phyloP scores from a whole-genome alignment of 2,329 filamentous ascomycete genomes.

The Endocalyx cinctus region DNA sequence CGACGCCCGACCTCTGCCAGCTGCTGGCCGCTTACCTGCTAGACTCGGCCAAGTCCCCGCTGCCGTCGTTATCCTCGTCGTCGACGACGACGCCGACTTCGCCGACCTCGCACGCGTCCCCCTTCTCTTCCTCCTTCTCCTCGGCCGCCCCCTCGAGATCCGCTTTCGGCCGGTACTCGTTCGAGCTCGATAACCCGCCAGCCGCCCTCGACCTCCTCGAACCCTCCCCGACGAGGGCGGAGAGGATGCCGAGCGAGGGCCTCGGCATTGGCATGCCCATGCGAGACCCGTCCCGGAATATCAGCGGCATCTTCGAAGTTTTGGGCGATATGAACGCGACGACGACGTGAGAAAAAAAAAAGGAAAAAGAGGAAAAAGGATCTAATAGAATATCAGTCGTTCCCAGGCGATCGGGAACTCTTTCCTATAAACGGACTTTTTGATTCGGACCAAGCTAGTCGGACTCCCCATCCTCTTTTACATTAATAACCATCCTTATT shows the following conservation, averaged over 20 bases:
- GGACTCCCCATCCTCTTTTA: too few relatives aligned
- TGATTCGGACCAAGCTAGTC: too few relatives aligned
- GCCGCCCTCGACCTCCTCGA: slow-evolving; percentile 17
- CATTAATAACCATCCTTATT: too few relatives aligned
- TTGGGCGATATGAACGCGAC: slow-evolving; percentile 15
- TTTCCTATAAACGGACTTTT: too few relatives aligned
- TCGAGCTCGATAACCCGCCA: slow-evolving; percentile 7
- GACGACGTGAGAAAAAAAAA: too few relatives aligned
- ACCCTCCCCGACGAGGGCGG: slow-evolving; percentile 11
- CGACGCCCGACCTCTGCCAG: slow-evolving; percentile 13
- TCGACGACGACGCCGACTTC: slow-evolving; percentile 11
- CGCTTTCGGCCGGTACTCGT: too few relatives aligned
- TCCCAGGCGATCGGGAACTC: too few relatives aligned
- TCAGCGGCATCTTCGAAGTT: slow-evolving; percentile 23
- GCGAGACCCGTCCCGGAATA: slow-evolving; percentile 13
- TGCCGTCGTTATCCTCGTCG: slow-evolving; percentile 8
- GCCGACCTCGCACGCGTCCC: slow-evolving; percentile 1
- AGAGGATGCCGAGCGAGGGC: neutral
- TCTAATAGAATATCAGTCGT: too few relatives aligned
- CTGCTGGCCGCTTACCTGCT: slow-evolving; percentile 17
- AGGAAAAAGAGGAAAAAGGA: too few relatives aligned
- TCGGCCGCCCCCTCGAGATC: too few relatives aligned
- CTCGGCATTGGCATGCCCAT: slow-evolving; percentile 4
- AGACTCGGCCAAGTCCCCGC: slow-evolving; percentile 8
- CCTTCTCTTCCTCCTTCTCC: slow-evolving; percentile 8